Evolutionary conservation across 2,329 filamentous ascomycete species (phyloP).

Genomic region (Ophiostoma sp.): DNA sequence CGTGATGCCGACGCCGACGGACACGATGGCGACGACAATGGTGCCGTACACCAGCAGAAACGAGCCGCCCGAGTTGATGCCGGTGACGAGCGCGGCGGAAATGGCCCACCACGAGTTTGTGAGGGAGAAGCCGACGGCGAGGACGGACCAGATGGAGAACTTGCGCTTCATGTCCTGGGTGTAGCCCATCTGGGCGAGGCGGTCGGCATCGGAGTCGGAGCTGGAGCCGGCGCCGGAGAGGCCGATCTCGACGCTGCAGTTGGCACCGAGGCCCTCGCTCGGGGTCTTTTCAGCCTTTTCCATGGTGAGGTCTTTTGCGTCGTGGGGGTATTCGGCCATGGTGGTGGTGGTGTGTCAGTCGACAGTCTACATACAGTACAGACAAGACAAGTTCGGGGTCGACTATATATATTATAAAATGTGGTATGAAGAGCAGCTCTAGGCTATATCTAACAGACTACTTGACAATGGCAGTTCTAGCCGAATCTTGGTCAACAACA

Average conservation of each 20-base stretch:
- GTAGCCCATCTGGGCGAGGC: constrained; percentile 23
- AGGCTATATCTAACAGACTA: background rate
- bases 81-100: constrained; percentile 32
- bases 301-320: background rate
- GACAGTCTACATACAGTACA: background rate
- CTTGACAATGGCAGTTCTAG: background rate
- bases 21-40: constrained; percentile 43
- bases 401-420: too few relatives aligned
- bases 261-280: background rate
- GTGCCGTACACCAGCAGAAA: constrained; percentile 50
- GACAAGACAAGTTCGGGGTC: too few relatives aligned
- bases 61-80: constrained; percentile 45
- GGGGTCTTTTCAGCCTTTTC: background rate
- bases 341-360: background rate
- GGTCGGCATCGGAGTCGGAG: background rate
- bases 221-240: background rate
- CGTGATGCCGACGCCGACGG: constrained; percentile 38
- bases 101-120: constrained; percentile 24
- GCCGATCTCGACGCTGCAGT: background rate
- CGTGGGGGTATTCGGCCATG: background rate
- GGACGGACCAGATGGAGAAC: constrained; percentile 22
- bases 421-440: too few relatives aligned
- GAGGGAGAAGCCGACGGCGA: constrained; percentile 23
- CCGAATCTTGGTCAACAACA: background rate
- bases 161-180: constrained; percentile 23